phyloP scores from a whole-genome alignment of 1,284 basidiomycete species.

The Microbotryum intermedium region DNA sequence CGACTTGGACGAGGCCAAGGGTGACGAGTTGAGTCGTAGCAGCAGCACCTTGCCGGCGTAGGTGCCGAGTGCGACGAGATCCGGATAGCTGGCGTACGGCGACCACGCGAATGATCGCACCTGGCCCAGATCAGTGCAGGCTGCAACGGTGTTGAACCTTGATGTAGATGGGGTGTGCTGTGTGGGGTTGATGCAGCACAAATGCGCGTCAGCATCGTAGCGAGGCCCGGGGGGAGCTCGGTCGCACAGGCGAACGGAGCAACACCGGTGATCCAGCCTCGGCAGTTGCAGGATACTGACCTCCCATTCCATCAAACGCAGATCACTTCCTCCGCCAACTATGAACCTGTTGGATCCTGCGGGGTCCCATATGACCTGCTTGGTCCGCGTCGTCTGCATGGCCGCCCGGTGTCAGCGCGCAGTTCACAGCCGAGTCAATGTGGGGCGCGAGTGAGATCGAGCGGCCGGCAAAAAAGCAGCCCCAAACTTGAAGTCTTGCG shows the following conservation, averaged over 20 bases:
- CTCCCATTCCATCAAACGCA: conserved; percentile 25
- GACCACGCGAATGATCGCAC: conserved; percentile 30
- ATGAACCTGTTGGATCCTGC: conserved; percentile 12
- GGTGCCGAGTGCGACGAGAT: conserved; percentile 28
- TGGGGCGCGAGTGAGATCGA: too few relatives aligned
- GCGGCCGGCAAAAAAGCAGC: too few relatives aligned
- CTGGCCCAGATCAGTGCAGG: conserved; percentile 25
- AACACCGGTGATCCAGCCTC: background rate
- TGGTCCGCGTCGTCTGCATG: background rate
- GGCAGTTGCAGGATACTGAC: background rate
- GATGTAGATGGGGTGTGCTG: background rate
- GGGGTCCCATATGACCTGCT: conserved; percentile 12
- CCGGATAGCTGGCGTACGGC: conserved; percentile 9
- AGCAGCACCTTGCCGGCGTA: conserved; percentile 27
- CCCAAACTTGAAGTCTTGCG: too few relatives aligned
- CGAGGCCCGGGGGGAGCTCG: background rate
- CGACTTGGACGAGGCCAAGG: conserved; percentile 4
- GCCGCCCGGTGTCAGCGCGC: too few relatives aligned
- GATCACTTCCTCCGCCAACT: conserved; percentile 26
- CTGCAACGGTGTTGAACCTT: conserved; percentile 17
- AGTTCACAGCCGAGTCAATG: too few relatives aligned
- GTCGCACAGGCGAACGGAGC: background rate
- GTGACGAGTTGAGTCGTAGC: conserved; percentile 15
- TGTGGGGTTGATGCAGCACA: background rate
- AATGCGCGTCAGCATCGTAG: background rate